Evolutionary conservation across 1,284 basidiomycete species (phyloP).

Genomic region (Ceratobasidium sp.): DNA sequence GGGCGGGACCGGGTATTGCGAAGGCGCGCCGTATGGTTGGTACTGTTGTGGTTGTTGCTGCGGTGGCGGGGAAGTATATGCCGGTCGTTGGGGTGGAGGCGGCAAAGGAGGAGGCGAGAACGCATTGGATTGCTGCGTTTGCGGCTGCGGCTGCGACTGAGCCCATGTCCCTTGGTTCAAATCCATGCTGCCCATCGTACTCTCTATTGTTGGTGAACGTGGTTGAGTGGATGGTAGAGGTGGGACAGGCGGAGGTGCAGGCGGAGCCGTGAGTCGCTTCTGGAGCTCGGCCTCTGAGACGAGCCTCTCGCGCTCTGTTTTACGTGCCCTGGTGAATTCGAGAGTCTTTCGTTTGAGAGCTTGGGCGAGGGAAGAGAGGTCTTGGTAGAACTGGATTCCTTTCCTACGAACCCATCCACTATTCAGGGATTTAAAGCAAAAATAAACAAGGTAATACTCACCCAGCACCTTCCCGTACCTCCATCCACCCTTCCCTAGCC

Average conservation of each 20-base stretch:
- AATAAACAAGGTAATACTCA: conserved; percentile 58
- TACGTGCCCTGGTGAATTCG: conserved; percentile 71
- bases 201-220: conserved; percentile 68
- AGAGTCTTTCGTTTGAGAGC: conserved; percentile 71
- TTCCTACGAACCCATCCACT: conserved; percentile 63
- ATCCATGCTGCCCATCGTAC: conserved; percentile 45
- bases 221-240: conserved; percentile 58
- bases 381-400: conserved; percentile 88
- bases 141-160: conserved; percentile 26
- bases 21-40: conserved; percentile 7
- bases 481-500: conserved; percentile 85
- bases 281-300: conserved; percentile 77
- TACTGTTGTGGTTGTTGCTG: conserved; percentile 17
- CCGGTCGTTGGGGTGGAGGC: conserved; percentile 44
- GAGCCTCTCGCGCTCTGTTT: conserved; percentile 76
- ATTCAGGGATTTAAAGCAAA: conserved; percentile 16
- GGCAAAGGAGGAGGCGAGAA: conserved; percentile 48
- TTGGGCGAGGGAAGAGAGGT: conserved; percentile 75
- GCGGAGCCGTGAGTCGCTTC: conserved; percentile 62
- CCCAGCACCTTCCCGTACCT: conserved; percentile 86
- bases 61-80: conserved; percentile 38
- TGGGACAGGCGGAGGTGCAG: conserved; percentile 53
- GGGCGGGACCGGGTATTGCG: conserved; percentile 50
- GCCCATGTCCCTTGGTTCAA: conserved; percentile 28
- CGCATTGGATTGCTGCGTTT: conserved; percentile 34